Evolutionary conservation across 129 eudicot species (phyloP), one percentile per base, ranked within the genome.

Genomic region (Dittrichia graveolens): DNA sequence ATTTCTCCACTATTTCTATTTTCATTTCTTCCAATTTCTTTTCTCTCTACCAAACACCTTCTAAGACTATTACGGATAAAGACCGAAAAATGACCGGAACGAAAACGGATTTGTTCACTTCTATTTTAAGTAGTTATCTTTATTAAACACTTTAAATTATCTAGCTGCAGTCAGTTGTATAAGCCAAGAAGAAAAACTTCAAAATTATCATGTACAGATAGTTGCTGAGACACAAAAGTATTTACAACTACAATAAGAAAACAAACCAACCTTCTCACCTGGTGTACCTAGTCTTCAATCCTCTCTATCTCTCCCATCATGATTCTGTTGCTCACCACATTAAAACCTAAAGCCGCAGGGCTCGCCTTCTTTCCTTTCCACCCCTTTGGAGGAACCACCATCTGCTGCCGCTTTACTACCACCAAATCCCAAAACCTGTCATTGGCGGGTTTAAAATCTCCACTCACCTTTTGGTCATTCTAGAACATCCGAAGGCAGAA

Each of bases 271-370:
- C 14, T 3, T 38, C 16, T 31, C 8, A 41, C 50, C 75, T 40
- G 48, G 19, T 39, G 11, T 34, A 56, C 10, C 67, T 76, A 59
- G 53, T 90, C 98, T 6, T 90, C 98, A 6, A 84, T 70, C 2
- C 83, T 75, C 78, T 93, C 91, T 54, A 93, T 93, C 87, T 93
- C 98, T 11, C 98, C 98, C 98, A 89, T 89, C 98, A 93, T 89
- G 49, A 90, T 93, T 70, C 98, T 77, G 92, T 90, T 93, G 83
- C 98, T 93, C 1, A 93, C 82, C 5, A 93, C 96, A 15, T 86
- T 93, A 65, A 93, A 93, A 39, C 98, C 98, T 77, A 93, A 75
- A 13, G 82, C 96, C 0, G 86, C 80, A 8, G 96, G 81, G 15
- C 88, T 90, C 1, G 89, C 82, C 84, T 93, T 93, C 80, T 93